These are phyloP conservation scores for Chrysosphaeria jannelii DNA, from an alignment of 2,329 filamentous ascomycete species.

Conservation along the genomic window DNA sequence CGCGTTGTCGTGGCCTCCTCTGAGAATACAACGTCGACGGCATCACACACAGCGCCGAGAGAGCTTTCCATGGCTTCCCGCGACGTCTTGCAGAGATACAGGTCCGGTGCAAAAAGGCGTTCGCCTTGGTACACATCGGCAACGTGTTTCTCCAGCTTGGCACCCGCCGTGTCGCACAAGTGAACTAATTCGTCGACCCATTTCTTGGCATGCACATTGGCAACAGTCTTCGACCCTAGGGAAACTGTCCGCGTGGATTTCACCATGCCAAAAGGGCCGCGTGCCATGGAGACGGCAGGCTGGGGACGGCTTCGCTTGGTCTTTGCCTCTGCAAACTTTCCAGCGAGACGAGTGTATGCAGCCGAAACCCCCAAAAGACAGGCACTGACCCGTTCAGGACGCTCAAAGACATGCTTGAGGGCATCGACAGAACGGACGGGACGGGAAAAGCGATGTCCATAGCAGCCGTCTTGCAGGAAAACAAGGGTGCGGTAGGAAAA, in stretches of 20 bases:
- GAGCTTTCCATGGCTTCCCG: constrained; percentile 70
- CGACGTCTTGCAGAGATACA: constrained; percentile 74
- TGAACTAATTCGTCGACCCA: constrained; percentile 82
- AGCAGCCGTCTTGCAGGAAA: constrained; percentile 76
- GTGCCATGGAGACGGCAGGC: constrained; percentile 24
- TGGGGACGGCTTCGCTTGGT: no score
- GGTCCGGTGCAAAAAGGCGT: constrained; percentile 37
- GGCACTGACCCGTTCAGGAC: constrained; percentile 72
- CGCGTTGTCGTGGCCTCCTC: constrained; percentile 17
- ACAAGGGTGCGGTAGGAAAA: no score
- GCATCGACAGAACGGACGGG: constrained; percentile 43
- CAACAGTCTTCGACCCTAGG: constrained; percentile 47
- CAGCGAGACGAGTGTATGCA: constrained; percentile 75
- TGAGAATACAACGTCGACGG: constrained; percentile 56
- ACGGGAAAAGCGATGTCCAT: constrained; percentile 72
- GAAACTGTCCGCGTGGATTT: constrained; percentile 47
- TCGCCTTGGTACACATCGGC: constrained; percentile 50
- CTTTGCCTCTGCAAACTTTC: constrained; percentile 20
- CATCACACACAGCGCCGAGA: constrained; percentile 76
- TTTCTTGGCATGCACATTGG: constrained; percentile 63
- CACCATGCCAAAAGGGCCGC: constrained; percentile 66
- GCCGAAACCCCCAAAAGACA: constrained; percentile 53
- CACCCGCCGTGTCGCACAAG: constrained; percentile 59
- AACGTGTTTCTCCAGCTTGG: constrained; percentile 43
- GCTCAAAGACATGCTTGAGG: constrained; percentile 63